phyloP scores from a whole-genome alignment of 73 alveolate species.

The Tetrahymena thermophila region DNA sequence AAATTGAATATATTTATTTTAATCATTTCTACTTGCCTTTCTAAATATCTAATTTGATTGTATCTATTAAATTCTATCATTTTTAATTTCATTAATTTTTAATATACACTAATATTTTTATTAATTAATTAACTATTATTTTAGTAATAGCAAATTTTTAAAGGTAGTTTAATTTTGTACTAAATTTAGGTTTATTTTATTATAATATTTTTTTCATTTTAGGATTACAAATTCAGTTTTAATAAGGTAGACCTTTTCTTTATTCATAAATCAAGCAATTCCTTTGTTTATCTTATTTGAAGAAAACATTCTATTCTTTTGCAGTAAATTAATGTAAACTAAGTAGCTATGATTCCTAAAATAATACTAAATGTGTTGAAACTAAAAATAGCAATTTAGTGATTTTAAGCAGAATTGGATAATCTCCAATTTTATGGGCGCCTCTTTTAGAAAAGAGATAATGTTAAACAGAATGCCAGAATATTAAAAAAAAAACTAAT shows the following conservation, averaged over 20 bases:
- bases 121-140: no score
- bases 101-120: no score
- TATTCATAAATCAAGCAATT: background rate
- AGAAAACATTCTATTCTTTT: background rate
- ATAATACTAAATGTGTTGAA: background rate
- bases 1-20: no score
- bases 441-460: background rate
- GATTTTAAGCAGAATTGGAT: background rate
- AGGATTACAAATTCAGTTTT: no score
- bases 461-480: background rate
- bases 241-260: background rate
- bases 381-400: background rate
- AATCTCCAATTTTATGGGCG: background rate
- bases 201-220: no score
- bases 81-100: no score
- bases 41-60: no score
- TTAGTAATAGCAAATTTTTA: no score
- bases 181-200: no score
- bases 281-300: background rate
- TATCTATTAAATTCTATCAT: background rate
- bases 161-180: no score
- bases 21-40: background rate
- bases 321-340: background rate
- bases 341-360: background rate
- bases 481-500: background rate